phyloP scores from a whole-genome alignment of 2,329 filamentous ascomycete species.

The Hypoxylon sp. region DNA sequence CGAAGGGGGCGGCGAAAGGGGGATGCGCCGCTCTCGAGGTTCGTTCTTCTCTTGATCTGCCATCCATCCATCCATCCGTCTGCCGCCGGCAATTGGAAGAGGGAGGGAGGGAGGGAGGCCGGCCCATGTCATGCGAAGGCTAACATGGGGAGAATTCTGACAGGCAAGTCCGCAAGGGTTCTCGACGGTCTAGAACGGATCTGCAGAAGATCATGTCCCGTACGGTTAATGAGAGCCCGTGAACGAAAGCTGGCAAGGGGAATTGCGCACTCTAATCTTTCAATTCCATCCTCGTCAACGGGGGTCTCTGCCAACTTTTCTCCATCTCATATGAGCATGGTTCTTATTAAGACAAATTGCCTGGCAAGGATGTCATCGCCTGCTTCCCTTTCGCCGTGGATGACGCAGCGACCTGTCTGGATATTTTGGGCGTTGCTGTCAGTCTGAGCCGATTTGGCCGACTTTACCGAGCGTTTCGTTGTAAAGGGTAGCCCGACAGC shows the following conservation, averaged over 20 bases:
- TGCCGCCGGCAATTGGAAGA: constrained; percentile 13
- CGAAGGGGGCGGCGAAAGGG: not conserved
- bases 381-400: constrained; percentile 14
- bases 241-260: constrained; percentile 6
- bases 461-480: constrained; percentile 5
- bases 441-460: not conserved
- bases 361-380: constrained; percentile 18
- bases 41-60: not conserved
- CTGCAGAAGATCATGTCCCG: constrained; percentile 31
- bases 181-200: constrained; percentile 32
- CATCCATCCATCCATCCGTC: no score
- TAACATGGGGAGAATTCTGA: constrained; percentile 14
- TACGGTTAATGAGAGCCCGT: constrained; percentile 24
- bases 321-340: constrained; percentile 20
- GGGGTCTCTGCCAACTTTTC: no score
- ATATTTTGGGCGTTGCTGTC: not conserved
- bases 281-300: no score
- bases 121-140: constrained; percentile 1
- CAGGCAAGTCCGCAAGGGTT: constrained; percentile 24
- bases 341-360: constrained; percentile 26
- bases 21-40: no score
- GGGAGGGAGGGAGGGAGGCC: not conserved
- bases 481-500: constrained; percentile 7
- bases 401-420: constrained; percentile 20
- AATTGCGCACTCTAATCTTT: no score